Evolutionary conservation across 345 rosid species (phyloP).

Genomic region (Rhizophora mangle): DNA sequence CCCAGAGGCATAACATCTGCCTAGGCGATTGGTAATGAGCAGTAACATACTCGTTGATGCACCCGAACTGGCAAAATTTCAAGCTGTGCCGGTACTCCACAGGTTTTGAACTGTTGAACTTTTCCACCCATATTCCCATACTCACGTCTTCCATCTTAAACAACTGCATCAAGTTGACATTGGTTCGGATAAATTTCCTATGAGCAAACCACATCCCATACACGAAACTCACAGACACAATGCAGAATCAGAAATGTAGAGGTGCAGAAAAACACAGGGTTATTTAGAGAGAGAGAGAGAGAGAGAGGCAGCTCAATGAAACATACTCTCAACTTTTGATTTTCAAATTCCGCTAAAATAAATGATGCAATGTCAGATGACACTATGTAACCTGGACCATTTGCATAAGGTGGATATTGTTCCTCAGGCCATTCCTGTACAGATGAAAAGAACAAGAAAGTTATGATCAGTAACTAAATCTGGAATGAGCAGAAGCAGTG

Average conservation of each 20-base stretch:
- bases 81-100: constrained; percentile 78
- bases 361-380: constrained; percentile 74
- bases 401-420: constrained; percentile 94
- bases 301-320: not conserved
- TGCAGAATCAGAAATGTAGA: not conserved
- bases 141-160: constrained; percentile 99
- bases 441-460: not conserved
- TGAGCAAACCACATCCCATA: not conserved
- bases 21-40: constrained; percentile 97
- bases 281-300: not conserved
- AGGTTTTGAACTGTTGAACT: constrained; percentile 65
- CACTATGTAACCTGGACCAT: constrained; percentile 85
- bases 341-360: constrained; percentile 70
- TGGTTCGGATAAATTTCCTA: not conserved
- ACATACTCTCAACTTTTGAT: constrained; percentile 65
- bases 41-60: constrained; percentile 72
- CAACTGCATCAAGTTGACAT: constrained; percentile 44
- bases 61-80: constrained; percentile 85
- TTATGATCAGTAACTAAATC: not conserved
- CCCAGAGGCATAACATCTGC: constrained; percentile 96
- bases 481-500: too few relatives aligned
- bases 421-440: constrained; percentile 94
- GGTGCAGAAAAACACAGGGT: not conserved
- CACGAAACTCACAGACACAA: not conserved
- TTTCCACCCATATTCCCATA: constrained; percentile 98